Evolutionary conservation across 331 rosid species (phyloP), one percentile per base, ranked within the genome.

Genomic region (Malus hybrid): DNA sequence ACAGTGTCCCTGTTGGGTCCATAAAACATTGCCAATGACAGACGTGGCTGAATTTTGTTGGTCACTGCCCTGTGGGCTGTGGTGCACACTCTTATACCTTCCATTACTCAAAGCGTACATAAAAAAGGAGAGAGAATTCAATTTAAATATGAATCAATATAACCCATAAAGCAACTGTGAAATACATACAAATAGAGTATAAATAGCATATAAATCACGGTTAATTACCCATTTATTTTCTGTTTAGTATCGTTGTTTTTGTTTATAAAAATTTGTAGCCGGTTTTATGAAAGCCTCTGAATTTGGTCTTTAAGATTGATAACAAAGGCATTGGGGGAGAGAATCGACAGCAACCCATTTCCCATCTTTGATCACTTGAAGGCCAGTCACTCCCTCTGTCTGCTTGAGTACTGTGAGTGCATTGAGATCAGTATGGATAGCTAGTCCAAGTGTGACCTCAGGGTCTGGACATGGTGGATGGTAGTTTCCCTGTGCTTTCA

Each of bases 51-150:
- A 34, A 48, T 8, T 20, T 76, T 74, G 77, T 87, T 85, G 28
- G 87, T 87, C 22, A 87, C 90, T 4, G 65, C 88, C 77, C 89
- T 84, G 16, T 87, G 89, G 64, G 75, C 89, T 84, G 16, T 87
- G 89, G 64, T 61, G 84, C 59, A 89, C 87, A 7, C 89, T 89
- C 44, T 67, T 84, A 24, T 73, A 85, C 75, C 90, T 84, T 74
- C 87, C 91, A 76, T 84, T 87, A 50, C 87, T 82, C 9, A 84
- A 34, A 22, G 80, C 87, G 90, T 84, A 46, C 15, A 61, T 48
- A 3, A 15, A 48, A 48, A 48, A 39, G 1, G 3, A 5, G 55
- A 48, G 7, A 48, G 2, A 16, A 16, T 22, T 22, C 13, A 22
- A 10, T 7, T 42, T 42, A 14, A 39, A 39, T 39, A 39, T 39